A percentile compares a stretch with the other conserved stretches of the same genome.
Evolutionary conservation across 257 asterid species (phyloP).

Genomic region (Cordia subcordata): DNA sequence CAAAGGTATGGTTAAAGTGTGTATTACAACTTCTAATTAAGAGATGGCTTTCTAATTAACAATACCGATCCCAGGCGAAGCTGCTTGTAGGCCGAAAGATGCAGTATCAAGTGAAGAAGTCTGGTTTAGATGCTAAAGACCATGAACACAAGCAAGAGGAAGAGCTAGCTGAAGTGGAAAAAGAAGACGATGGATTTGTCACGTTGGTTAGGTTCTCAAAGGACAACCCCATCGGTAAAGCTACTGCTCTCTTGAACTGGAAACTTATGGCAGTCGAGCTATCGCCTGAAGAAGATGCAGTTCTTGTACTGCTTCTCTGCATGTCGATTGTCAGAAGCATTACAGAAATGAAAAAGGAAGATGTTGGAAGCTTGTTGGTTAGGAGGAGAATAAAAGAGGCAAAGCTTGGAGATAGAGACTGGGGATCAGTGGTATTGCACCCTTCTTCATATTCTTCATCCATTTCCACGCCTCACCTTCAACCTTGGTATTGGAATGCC

Average conservation of each 20-base stretch:
- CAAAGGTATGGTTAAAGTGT: constrained; percentile 34
- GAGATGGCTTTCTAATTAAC: background rate
- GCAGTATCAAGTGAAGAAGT: constrained; percentile 52
- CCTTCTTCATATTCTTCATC: constrained; percentile 36
- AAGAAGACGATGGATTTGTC: constrained; percentile 54
- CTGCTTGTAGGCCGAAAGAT: constrained; percentile 68
- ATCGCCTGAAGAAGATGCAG: constrained; percentile 82
- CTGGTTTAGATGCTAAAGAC: constrained; percentile 6
- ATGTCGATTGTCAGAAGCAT: constrained; percentile 50
- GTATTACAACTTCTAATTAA: background rate
- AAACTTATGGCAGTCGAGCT: constrained; percentile 57
- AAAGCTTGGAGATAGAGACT: constrained; percentile 65
- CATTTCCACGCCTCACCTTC: constrained; percentile 39
- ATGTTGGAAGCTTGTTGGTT: constrained; percentile 54
- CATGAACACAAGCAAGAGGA: constrained; percentile 5
- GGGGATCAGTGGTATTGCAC: constrained; percentile 79
- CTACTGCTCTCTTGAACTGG: constrained; percentile 92
- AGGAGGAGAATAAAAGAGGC: constrained; percentile 70
- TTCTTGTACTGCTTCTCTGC: constrained; percentile 62
- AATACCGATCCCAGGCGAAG: constrained; percentile 36
- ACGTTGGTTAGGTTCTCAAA: constrained; percentile 65
- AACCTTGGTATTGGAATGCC: constrained; percentile 86
- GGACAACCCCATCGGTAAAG: constrained; percentile 67
- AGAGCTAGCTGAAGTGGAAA: constrained; percentile 14
- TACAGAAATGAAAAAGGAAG: constrained; percentile 61